phyloP scores from a whole-genome alignment of 1,284 basidiomycete genomes.

The Sporisorium iseilematis-ciliati region DNA sequence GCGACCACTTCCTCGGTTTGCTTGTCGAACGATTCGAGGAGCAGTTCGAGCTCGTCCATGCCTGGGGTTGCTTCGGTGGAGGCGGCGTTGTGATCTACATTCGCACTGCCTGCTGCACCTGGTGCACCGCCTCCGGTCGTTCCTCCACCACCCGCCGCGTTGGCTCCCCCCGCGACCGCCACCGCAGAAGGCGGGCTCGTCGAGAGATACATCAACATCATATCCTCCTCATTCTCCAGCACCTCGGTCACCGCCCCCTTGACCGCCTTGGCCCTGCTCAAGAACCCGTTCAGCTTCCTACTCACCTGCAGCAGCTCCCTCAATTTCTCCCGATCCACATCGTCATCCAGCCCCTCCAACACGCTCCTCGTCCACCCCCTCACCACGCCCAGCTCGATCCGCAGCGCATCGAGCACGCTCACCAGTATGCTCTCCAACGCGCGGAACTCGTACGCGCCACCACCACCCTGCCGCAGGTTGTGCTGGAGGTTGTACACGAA shows the following conservation, averaged over 20 bases:
- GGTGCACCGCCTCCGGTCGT: too few species aligned
- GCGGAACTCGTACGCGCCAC: conserved; percentile 64
- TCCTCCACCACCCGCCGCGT: too few species aligned
- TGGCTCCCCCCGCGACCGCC: too few species aligned
- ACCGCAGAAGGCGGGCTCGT: conserved; percentile 4
- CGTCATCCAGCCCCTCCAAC: conserved; percentile 57
- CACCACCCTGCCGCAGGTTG: conserved; percentile 47
- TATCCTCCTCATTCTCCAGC: conserved; percentile 76
- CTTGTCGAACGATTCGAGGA: conserved; percentile 93
- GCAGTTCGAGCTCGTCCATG: conserved; percentile 83
- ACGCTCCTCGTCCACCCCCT: conserved; percentile 50
- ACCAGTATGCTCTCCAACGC: conserved; percentile 64
- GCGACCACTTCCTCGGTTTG: conserved; percentile 71
- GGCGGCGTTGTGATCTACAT: too few species aligned
- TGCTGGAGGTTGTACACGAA: conserved; percentile 66
- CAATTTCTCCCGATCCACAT: conserved; percentile 65
- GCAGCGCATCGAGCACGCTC: conserved; percentile 59
- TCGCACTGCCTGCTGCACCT: too few species aligned
- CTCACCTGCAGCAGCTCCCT: conserved; percentile 57
- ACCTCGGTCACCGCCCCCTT: conserved; percentile 59
- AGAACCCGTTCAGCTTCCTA: conserved; percentile 58
- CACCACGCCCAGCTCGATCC: conserved; percentile 59
- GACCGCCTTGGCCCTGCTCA: conserved; percentile 53
- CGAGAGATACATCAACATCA: conserved; percentile 80
- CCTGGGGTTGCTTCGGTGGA: conserved; percentile 5